These are phyloP conservation scores for Podospora australis DNA, from an alignment of 495 filamentous ascomycete species.

Conservation along the genomic window DNA sequence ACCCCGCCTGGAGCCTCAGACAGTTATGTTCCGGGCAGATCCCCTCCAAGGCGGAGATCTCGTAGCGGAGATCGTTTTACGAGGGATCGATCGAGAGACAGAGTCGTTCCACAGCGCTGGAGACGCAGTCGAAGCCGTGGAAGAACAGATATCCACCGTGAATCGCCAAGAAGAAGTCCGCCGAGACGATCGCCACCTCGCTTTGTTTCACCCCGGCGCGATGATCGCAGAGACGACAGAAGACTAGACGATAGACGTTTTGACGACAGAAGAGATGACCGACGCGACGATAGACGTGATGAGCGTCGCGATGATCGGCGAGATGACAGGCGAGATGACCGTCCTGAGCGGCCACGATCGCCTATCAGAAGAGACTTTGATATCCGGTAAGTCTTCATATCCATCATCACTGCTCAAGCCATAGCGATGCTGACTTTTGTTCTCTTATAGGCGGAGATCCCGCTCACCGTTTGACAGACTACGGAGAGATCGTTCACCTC, in stretches of 20 bases:
- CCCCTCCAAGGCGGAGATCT: conserved; percentile 31
- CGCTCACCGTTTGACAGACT: conserved; percentile 39
- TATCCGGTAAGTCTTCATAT: conserved; percentile 10
- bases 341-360: conserved; percentile 17
- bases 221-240: conserved; percentile 9
- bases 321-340: conserved; percentile 8
- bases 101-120: conserved; percentile 25
- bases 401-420: background rate
- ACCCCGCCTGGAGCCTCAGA: conserved; percentile 28
- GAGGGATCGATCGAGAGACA: conserved; percentile 34
- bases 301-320: background rate
- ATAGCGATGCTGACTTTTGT: conserved; percentile 2
- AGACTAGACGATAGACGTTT: background rate
- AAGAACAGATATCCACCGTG: conserved; percentile 32
- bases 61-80: conserved; percentile 29
- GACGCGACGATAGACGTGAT: conserved; percentile 10
- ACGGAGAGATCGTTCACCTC: conserved; percentile 32
- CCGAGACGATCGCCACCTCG: conserved; percentile 26
- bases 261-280: conserved; percentile 9
- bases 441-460: conserved; percentile 34
- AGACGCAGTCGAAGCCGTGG: conserved; percentile 36
- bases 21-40: conserved; percentile 30
- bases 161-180: conserved; percentile 32
- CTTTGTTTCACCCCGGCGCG: conserved; percentile 35
- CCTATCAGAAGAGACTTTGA: conserved; percentile 25